These are phyloP conservation scores for Thielaviopsis euricoi DNA, from an alignment of 2,329 filamentous ascomycete genomes.

Conservation along the genomic window DNA sequence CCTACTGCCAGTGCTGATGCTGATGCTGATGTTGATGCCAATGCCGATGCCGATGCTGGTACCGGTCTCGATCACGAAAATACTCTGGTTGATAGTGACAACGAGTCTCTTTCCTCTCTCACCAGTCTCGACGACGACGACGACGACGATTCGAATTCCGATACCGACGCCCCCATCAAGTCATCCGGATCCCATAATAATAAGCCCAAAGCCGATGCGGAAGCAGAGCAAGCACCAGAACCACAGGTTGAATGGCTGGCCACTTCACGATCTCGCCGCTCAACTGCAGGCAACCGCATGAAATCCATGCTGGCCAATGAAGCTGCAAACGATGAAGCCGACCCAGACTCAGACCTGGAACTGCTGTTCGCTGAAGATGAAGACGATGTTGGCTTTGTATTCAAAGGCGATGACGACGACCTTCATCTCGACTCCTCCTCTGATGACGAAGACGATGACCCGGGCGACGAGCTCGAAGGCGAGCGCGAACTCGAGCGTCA, in stretches of 20 bases:
- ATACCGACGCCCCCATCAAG: neutral
- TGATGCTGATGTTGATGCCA: neutral
- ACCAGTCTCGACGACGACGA: slow-evolving; percentile 7
- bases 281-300: slow-evolving; percentile 74
- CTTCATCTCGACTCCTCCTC: slow-evolving; percentile 75
- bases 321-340: slow-evolving; percentile 17
- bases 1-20: neutral
- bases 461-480: slow-evolving; percentile 57
- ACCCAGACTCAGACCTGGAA: slow-evolving; percentile 52
- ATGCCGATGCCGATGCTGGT: neutral
- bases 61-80: neutral
- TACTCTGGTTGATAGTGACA: neutral
- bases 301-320: slow-evolving; percentile 61
- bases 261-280: slow-evolving; percentile 56
- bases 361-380: slow-evolving; percentile 61
- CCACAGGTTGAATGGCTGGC: slow-evolving; percentile 49
- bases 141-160: neutral
- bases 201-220: slow-evolving; percentile 8
- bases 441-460: slow-evolving; percentile 57
- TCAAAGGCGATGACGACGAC: slow-evolving; percentile 51
- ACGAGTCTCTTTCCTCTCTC: slow-evolving; percentile 8
- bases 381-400: slow-evolving; percentile 44
- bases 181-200: neutral
- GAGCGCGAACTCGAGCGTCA: slow-evolving; percentile 73
- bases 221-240: slow-evolving; percentile 11